Conservation (phyloP, 169 alveolate genomes). For the Besnoitia besnoiti region DNA sequence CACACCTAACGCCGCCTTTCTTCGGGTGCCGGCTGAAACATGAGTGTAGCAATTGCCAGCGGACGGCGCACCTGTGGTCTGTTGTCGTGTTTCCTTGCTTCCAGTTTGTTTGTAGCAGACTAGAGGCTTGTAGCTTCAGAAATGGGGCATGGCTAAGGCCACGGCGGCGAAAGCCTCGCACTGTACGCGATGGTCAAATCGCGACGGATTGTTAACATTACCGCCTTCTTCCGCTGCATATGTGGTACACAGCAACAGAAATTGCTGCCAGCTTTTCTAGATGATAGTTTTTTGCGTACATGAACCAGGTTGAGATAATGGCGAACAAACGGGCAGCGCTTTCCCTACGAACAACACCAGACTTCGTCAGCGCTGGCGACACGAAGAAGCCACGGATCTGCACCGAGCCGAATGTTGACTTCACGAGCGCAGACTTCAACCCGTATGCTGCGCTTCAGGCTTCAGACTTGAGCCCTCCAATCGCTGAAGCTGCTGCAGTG, state of each 20-base stretch:
- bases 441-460: not conserved
- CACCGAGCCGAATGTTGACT: not conserved
- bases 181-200: too few relatives aligned
- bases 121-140: too few relatives aligned
- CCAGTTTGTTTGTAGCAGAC: not conserved
- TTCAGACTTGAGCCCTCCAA: not conserved
- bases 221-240: too few relatives aligned
- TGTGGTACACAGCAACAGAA: too few relatives aligned
- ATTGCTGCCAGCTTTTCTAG: too few relatives aligned
- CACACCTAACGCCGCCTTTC: too few relatives aligned
- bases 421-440: not conserved
- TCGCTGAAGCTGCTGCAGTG: not conserved
- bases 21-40: too few relatives aligned
- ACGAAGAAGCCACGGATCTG: not conserved
- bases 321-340: not conserved
- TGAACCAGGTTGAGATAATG: not conserved
- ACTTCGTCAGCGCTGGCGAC: not conserved
- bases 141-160: too few relatives aligned
- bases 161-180: too few relatives aligned
- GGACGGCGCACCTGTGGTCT: not conserved
- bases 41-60: too few relatives aligned
- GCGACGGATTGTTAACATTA: too few relatives aligned
- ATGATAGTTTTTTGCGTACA: too few relatives aligned
- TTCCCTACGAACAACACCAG: not conserved
- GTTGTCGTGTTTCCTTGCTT: not conserved